Evolutionary conservation across 176 grass and related monocot species (phyloP), one percentile per base, ranked within the genome.

Genomic region (Canna indica): DNA sequence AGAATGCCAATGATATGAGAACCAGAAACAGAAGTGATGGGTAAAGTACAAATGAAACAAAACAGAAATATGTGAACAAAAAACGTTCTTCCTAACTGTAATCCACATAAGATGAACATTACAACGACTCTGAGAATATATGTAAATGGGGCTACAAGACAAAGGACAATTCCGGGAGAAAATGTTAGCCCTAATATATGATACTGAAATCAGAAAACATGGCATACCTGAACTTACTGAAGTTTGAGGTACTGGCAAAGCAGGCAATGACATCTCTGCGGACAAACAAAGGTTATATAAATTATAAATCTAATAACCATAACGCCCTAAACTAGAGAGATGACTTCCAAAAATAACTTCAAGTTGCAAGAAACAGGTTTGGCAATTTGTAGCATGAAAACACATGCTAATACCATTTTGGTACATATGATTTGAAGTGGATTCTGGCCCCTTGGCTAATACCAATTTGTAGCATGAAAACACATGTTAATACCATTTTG

Each of bases 191-290:
- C 41, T 11, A 44, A 10, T 44, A 44, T 11, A 4, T 24, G n/a
- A 54, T n/a, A 25, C 5, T n/a, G 50, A 24, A n/a, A 66, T 4
- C 33, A 66, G 13, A 11, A 30, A 30, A 70, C 20, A 67, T 59
- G 27, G 65, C 54, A 25, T 85, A 97, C 93, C 93, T 77, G 75
- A 82, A 77, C 68, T 83, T 81, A 82, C 78, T 47, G 93, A 92
- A 33, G 56, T 80, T 13, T 83, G 81, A 0, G 74, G 62, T 64
- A 92, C 82, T 42, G 93, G 93, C 75, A 97, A 71, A 36, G 93
- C 93, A 65, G 93, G 93, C 80, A 97, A 90, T 15, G 93, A 92
- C 93, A 97, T 97, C 81, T 97, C 93, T 97, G 86, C 59, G 85
- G 20, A 77, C 69, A 72, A 7, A 9, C 36, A 45, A n/a, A n/a